phyloP scores from a whole-genome alignment of 1,139 yeast species.

The Lodderomyces jiufengensis region DNA sequence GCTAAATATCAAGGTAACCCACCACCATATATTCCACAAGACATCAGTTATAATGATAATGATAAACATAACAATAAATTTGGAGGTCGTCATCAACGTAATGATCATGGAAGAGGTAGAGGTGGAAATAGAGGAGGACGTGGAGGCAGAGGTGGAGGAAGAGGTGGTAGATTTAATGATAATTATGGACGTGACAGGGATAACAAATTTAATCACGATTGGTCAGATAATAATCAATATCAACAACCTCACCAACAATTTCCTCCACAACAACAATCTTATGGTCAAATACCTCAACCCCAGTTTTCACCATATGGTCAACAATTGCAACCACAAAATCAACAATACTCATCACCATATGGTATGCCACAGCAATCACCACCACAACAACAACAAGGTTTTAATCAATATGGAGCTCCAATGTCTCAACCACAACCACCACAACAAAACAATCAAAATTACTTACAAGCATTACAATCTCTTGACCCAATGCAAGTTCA shows the following conservation, averaged over 20 bases:
- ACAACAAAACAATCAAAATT: constrained; percentile 9
- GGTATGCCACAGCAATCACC: constrained; percentile 1
- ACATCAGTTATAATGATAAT: constrained; percentile 14
- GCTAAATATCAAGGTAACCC: constrained; percentile 28
- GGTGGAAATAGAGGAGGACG: constrained; percentile 11
- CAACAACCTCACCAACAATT: constrained; percentile 8
- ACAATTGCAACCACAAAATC: not conserved
- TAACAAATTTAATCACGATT: constrained; percentile 6
- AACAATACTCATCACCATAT: constrained; percentile 6
- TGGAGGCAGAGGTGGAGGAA: constrained; percentile 11
- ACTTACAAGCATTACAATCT: constrained; percentile 39
- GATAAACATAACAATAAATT: constrained; percentile 4
- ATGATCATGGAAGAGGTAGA: constrained; percentile 9
- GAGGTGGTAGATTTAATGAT: constrained; percentile 8
- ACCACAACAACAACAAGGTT: constrained; percentile 9
- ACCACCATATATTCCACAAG: constrained; percentile 19
- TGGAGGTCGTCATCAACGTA: constrained; percentile 5
- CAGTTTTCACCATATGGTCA: constrained; percentile 4
- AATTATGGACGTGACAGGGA: constrained; percentile 10
- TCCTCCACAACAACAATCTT: constrained; percentile 8
- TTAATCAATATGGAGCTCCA: constrained; percentile 11
- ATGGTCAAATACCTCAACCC: constrained; percentile 8
- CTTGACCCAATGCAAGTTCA: constrained; percentile 53
- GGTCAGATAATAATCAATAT: constrained; percentile 5
- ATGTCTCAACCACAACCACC: constrained; percentile 7